These are phyloP conservation scores for Aspergillus udagawae DNA, from an alignment of 2,329 filamentous ascomycete genomes.

Conservation along the genomic window DNA sequence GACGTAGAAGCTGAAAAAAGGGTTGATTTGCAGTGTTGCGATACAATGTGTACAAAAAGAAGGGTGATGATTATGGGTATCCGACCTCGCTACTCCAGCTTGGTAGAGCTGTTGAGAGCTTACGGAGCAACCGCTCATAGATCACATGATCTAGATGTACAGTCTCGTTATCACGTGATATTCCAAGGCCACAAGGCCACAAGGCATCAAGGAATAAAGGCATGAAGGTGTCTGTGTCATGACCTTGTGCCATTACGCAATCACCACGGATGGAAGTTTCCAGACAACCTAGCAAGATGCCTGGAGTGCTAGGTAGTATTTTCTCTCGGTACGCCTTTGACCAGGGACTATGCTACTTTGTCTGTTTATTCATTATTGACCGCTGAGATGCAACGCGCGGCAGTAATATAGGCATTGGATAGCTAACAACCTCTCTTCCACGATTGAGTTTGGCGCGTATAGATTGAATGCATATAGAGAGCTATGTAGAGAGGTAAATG, in stretches of 20 bases:
- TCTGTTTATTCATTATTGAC: neutral
- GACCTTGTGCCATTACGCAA: constrained; percentile 21
- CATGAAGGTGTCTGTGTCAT: constrained; percentile 13
- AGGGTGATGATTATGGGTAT: constrained; percentile 13
- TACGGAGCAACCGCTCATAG: constrained; percentile 6
- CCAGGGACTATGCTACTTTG: too few species aligned
- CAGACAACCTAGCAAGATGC: neutral
- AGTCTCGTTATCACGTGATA: constrained; percentile 5
- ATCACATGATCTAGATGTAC: constrained; percentile 13
- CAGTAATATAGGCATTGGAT: neutral
- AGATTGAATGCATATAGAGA: neutral
- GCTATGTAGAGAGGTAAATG: neutral
- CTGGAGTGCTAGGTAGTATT: too few species aligned
- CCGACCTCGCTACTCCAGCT: constrained; percentile 14
- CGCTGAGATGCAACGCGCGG: neutral
- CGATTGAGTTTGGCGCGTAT: neutral
- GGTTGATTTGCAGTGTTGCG: neutral
- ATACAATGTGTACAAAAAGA: constrained; percentile 9
- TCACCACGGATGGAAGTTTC: constrained; percentile 12
- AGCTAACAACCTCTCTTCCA: neutral
- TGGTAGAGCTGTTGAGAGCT: constrained; percentile 29
- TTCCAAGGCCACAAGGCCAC: constrained; percentile 1
- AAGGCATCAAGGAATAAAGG: constrained; percentile 10
- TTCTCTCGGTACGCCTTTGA: too few species aligned
- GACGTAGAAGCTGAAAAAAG: neutral